Evolutionary conservation across 1,139 yeast species (phyloP), one percentile per base, ranked within the genome.

Genomic region (Diutina catenulata): DNA sequence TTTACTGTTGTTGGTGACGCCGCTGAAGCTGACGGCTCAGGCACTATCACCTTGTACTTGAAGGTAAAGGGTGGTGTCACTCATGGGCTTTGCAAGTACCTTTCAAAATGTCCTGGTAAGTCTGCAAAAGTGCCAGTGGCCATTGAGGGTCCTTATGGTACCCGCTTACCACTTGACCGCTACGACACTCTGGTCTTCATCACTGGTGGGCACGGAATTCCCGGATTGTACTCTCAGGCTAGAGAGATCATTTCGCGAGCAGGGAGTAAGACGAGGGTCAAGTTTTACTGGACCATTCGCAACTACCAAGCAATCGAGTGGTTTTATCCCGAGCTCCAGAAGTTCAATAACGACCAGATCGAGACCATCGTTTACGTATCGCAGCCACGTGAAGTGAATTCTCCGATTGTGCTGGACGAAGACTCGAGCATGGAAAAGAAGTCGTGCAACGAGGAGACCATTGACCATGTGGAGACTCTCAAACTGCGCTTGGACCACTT

Each of bases 261-360:
- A 13, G 19, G 16, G 2, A 11, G 18, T 15, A n/a, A 31, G 6
- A 31, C 35, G 3, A n/a, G 35, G 14, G 35, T 73, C 31, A 60
- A 62, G 37, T 55, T 76, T 38, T 43, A 62, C 23, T 77, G 84
- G 84, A 63, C 70, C 3, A 57, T 72, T 3, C 59, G 72, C 41
- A 72, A 68, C 39, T 56, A 56, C 26, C 54, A 57, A 13, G 56
- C 71, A 0, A 49, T 75, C 28, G 47, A 50, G 10, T 74, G 78
- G 76, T 74, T 75, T 50, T 54, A 56, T 37, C 61, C 67, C 24
- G 80, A 77, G 45, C 53, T 77, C 19, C 40, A 51, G 19, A 49
- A 53, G 3, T 50, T 74, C 40, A 49, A 50, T 36, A 43, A 51
- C 22, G 49, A 62, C 0, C 47, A 47, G 3, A 57, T 68, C 35